Conservation (phyloP, 2,329 filamentous ascomycete species). For the Scleromitrula shiraiana region DNA sequence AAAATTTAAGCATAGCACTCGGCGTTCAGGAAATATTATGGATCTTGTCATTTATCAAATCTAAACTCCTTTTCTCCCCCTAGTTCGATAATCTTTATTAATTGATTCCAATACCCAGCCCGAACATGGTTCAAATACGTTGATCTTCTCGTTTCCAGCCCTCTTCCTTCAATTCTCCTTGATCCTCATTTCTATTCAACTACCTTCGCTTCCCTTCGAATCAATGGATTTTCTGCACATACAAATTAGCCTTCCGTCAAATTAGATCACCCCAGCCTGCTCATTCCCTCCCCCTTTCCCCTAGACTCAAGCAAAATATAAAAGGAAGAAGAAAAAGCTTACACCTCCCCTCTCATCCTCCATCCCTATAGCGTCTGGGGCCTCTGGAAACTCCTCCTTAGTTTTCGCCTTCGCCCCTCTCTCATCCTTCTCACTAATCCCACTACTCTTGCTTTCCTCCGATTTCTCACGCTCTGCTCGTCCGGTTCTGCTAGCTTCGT, state of each 20-base stretch:
- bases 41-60: background rate
- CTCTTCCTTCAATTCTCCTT: too few relatives aligned
- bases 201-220: too few relatives aligned
- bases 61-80: too few relatives aligned
- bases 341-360: conserved; percentile 9
- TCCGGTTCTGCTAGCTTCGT: background rate
- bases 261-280: background rate
- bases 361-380: conserved; percentile 1
- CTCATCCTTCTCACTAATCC: background rate
- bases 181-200: too few relatives aligned
- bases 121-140: too few relatives aligned
- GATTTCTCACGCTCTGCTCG: background rate
- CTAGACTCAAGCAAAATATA: too few relatives aligned
- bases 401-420: background rate
- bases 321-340: background rate
- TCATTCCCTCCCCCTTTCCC: too few relatives aligned
- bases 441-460: background rate
- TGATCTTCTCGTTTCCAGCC: too few relatives aligned
- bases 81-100: too few relatives aligned
- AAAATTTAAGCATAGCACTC: conserved; percentile 20
- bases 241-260: too few relatives aligned
- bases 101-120: too few relatives aligned
- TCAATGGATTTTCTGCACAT: too few relatives aligned
- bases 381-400: conserved; percentile 1
- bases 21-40: conserved; percentile 14